These are phyloP conservation scores for Colletotrichum lupini DNA, from an alignment of 2,329 filamentous ascomycete species.

Conservation along the genomic window DNA sequence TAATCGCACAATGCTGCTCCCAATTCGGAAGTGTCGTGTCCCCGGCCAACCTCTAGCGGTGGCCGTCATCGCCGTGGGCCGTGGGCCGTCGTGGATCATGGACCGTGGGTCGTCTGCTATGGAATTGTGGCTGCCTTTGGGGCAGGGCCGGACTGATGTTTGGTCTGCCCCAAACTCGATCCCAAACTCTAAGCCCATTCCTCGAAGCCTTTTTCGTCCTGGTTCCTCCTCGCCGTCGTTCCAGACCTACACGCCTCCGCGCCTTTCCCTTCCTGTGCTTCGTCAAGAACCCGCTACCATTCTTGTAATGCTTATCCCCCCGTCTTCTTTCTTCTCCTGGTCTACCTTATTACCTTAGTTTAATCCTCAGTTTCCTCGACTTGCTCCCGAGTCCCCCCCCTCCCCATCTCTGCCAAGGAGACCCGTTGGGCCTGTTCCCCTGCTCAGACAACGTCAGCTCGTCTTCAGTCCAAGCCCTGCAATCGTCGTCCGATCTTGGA, in stretches of 20 bases:
- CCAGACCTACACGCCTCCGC: background rate
- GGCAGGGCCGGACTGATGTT: background rate
- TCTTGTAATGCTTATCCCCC: conserved; percentile 1
- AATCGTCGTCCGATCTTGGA: background rate
- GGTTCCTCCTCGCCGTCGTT: background rate
- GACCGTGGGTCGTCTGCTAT: background rate
- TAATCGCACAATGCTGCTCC: background rate
- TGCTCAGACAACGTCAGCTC: background rate
- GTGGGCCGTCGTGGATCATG: background rate
- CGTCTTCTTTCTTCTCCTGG: background rate
- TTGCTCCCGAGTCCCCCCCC: background rate
- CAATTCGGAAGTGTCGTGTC: background rate
- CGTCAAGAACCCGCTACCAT: background rate
- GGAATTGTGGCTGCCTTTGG: background rate
- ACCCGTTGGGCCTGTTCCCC: background rate
- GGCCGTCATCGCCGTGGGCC: background rate
- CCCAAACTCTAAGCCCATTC: conserved; percentile 8
- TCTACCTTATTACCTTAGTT: background rate
- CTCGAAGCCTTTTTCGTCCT: conserved; percentile 1
- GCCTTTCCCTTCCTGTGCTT: background rate
- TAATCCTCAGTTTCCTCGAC: background rate
- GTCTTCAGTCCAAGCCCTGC: background rate
- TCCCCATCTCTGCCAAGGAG: background rate
- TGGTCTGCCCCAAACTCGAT: background rate
- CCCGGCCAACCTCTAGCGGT: background rate